Evolutionary conservation across 306 rosid genomes (phyloP).

Genomic region (Acacia melanoxylon): DNA sequence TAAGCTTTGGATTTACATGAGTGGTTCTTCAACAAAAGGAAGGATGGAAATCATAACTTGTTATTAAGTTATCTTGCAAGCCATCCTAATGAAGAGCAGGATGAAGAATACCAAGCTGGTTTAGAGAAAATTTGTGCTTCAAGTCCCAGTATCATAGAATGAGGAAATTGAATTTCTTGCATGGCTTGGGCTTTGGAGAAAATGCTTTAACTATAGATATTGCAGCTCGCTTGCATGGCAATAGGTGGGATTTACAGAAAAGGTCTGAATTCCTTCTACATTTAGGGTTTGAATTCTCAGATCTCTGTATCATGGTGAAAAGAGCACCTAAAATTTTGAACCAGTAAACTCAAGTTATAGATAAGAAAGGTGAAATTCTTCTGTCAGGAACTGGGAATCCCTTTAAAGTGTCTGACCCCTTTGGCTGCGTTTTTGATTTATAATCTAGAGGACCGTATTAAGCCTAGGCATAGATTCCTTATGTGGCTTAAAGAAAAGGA

Average conservation of each 20-base stretch:
- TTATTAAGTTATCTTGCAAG: slow-evolving; percentile 32
- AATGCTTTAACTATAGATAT: slow-evolving; percentile 53
- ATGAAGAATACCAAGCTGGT: slow-evolving; percentile 36
- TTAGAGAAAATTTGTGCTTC: slow-evolving; percentile 40
- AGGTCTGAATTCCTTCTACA: slow-evolving; percentile 62
- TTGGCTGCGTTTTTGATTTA: slow-evolving; percentile 57
- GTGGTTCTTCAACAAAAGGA: slow-evolving; percentile 41
- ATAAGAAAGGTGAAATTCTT: slow-evolving; percentile 55
- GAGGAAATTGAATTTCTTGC: slow-evolving; percentile 59
- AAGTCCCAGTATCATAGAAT: slow-evolving; percentile 39
- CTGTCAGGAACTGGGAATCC: slow-evolving; percentile 46
- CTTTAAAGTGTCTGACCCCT: slow-evolving; percentile 39
- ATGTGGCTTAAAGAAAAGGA: slow-evolving; percentile 60
- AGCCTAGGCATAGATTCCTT: slow-evolving; percentile 56
- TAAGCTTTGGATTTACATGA: slow-evolving; percentile 62
- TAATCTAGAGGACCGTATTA: slow-evolving; percentile 54
- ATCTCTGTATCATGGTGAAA: slow-evolving; percentile 51
- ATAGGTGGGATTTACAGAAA: slow-evolving; percentile 40
- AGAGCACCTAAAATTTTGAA: slow-evolving; percentile 46
- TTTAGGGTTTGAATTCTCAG: slow-evolving; percentile 53
- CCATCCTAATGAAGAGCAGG: slow-evolving; percentile 45
- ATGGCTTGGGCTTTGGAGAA: slow-evolving; percentile 71
- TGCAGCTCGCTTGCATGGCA: slow-evolving; percentile 51
- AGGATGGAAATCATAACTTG: not conserved
- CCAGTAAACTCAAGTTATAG: slow-evolving; percentile 49